Evolutionary conservation across 164 flowering plant species (phyloP).

Genomic region (Vitis rupestris): DNA sequence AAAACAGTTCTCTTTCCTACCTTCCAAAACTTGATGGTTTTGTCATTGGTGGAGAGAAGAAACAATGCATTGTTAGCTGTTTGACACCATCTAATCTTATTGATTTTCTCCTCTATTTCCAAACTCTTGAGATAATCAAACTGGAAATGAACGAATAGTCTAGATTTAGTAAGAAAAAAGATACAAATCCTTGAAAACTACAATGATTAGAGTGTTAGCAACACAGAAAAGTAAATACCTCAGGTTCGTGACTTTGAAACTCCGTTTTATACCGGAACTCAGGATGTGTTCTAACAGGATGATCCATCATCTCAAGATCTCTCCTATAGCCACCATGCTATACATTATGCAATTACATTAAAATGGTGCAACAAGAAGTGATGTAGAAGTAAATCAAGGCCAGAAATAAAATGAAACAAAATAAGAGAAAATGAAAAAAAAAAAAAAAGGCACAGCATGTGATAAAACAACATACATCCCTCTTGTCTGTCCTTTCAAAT

Average conservation of each 20-base stretch:
- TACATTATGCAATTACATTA: background rate
- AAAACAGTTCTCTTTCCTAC: constrained; percentile 28
- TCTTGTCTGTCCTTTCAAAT: constrained; percentile 90
- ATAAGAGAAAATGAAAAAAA: constrained; percentile 4
- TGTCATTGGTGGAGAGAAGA: constrained; percentile 96
- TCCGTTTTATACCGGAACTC: constrained; percentile 98
- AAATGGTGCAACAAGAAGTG: too few relatives aligned
- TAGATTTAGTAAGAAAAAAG: too few relatives aligned
- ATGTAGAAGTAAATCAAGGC: too few relatives aligned
- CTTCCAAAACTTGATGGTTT: constrained; percentile 98
- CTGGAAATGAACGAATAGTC: constrained; percentile 37
- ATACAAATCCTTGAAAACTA: too few relatives aligned
- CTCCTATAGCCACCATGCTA: constrained; percentile 69
- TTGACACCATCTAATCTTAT: constrained; percentile 99
- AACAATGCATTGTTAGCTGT: constrained; percentile 88
- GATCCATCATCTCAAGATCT: constrained; percentile 80
- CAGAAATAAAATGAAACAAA: background rate
- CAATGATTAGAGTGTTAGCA: background rate
- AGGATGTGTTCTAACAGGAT: constrained; percentile 69
- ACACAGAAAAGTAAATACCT: constrained; percentile 44
- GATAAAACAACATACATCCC: constrained; percentile 58
- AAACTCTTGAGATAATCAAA: constrained; percentile 99
- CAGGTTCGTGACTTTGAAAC: constrained; percentile 99
- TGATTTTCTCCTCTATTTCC: constrained; percentile 99
- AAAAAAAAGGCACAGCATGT: background rate